Conservation (phyloP, 2,329 filamentous ascomycete species). For the Verruconis gallopava region DNA sequence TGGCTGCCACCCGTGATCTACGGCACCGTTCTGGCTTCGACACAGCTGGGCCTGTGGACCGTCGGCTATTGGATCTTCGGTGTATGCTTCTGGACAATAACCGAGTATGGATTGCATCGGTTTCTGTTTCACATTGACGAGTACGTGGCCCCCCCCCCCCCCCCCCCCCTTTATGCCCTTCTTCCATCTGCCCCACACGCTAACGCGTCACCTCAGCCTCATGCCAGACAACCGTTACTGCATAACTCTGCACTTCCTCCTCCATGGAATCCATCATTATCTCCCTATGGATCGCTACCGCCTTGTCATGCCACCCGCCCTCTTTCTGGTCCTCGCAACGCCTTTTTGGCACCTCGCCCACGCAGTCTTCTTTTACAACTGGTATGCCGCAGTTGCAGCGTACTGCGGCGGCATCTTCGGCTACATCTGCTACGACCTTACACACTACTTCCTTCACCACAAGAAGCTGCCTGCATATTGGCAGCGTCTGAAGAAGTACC, state of each 20-base stretch:
- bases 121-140: constrained; percentile 89
- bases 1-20: constrained; percentile 77
- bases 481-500: constrained; percentile 89
- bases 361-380: constrained; percentile 66
- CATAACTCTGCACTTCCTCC: constrained; percentile 77
- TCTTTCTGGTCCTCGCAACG: constrained; percentile 70
- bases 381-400: constrained; percentile 64
- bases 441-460: constrained; percentile 98
- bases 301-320: constrained; percentile 87
- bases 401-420: constrained; percentile 89
- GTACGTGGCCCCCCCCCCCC: constrained; percentile 40
- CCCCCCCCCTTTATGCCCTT: constrained; percentile 20
- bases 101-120: constrained; percentile 81
- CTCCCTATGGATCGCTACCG: constrained; percentile 98
- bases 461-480: constrained; percentile 85
- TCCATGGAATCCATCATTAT: constrained; percentile 96
- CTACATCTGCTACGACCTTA: constrained; percentile 92
- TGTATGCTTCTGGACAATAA: constrained; percentile 69
- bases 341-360: constrained; percentile 94
- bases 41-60: constrained; percentile 15
- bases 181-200: constrained; percentile 14
- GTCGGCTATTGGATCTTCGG: constrained; percentile 57
- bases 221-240: constrained; percentile 85
- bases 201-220: constrained; percentile 40
- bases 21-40: constrained; percentile 49